Evolutionary conservation across 768 basidiomycete genomes (phyloP).

Genomic region (Boletus reticuloceps): DNA sequence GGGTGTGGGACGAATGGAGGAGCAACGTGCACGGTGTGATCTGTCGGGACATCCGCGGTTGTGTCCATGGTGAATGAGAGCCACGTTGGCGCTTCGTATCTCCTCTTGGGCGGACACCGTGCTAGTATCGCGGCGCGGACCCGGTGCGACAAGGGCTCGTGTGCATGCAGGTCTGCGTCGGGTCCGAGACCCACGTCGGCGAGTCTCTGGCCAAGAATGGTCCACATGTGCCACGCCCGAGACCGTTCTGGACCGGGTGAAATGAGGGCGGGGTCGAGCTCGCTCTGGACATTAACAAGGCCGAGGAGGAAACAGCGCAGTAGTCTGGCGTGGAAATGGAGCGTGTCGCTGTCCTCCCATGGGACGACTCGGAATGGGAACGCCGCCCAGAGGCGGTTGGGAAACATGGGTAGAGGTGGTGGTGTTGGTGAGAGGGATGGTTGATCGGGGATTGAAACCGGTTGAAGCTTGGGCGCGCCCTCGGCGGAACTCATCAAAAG

Average conservation of each 20-base stretch:
- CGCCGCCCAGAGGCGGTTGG: neutral
- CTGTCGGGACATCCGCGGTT: neutral
- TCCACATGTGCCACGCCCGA: neutral
- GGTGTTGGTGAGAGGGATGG: neutral
- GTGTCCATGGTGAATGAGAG: neutral
- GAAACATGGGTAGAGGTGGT: neutral
- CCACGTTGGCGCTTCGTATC: neutral
- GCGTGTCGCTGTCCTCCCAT: conserved; percentile 12
- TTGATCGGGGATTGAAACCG: neutral
- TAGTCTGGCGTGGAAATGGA: conserved; percentile 9
- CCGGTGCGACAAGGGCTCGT: neutral
- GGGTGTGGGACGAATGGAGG: neutral
- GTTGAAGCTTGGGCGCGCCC: too few species aligned
- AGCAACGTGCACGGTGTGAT: neutral
- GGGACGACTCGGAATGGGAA: neutral
- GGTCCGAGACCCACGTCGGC: neutral
- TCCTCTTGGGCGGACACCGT: conserved; percentile 12
- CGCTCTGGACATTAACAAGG: neutral
- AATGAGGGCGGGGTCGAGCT: neutral
- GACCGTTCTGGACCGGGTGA: neutral
- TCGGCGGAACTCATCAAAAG: too few species aligned
- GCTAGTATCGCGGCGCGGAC: too few species aligned
- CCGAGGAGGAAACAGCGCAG: conserved; percentile 13
- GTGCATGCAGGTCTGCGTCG: neutral
- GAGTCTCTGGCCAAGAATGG: neutral